A percentile compares a stretch with the other conserved stretches of the same genome.
These are phyloP conservation scores for Aspergillus fijiensis DNA, from an alignment of 2,329 filamentous ascomycete genomes.

Conservation along the genomic window DNA sequence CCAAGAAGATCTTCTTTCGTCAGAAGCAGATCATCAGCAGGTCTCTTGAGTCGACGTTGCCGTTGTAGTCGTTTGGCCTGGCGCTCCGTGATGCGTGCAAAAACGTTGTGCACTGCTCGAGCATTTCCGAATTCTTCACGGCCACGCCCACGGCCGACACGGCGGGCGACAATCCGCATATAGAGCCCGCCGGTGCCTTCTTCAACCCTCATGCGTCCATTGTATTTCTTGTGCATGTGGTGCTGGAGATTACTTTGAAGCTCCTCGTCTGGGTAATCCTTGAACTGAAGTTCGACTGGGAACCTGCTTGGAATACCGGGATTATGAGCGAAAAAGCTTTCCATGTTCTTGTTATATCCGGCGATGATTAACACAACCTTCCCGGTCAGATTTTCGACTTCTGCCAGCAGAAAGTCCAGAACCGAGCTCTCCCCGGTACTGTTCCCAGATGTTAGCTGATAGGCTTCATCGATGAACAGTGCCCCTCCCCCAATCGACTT, in stretches of 20 bases:
- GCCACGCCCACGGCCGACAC: constrained; percentile 63
- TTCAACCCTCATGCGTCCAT: constrained; percentile 58
- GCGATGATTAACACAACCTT: constrained; percentile 72
- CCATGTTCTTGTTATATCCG: constrained; percentile 72
- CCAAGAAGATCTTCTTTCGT: too few relatives aligned
- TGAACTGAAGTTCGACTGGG: constrained; percentile 64
- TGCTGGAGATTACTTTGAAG: constrained; percentile 60
- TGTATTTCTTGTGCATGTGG: constrained; percentile 57
- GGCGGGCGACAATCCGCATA: constrained; percentile 60
- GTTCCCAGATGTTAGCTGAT: constrained; percentile 65
- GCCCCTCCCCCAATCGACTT: constrained; percentile 63
- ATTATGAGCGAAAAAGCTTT: constrained; percentile 72
- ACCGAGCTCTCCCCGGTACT: constrained; percentile 55
- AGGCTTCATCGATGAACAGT: constrained; percentile 77
- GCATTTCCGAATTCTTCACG: constrained; percentile 72
- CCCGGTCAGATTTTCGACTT: constrained; percentile 69
- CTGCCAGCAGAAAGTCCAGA: constrained; percentile 66
- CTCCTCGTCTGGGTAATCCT: constrained; percentile 67
- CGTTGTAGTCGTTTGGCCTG: constrained; percentile 58
- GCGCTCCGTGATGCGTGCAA: constrained; percentile 55
- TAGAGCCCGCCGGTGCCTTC: constrained; percentile 61
- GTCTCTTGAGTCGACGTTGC: constrained; percentile 39
- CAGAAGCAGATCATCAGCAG: too few relatives aligned
- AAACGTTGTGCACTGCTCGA: constrained; percentile 62
- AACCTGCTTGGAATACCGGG: constrained; percentile 69